Evolutionary conservation across 2,329 filamentous ascomycete species (phyloP).

Genomic region (Botrytis paeoniae): DNA sequence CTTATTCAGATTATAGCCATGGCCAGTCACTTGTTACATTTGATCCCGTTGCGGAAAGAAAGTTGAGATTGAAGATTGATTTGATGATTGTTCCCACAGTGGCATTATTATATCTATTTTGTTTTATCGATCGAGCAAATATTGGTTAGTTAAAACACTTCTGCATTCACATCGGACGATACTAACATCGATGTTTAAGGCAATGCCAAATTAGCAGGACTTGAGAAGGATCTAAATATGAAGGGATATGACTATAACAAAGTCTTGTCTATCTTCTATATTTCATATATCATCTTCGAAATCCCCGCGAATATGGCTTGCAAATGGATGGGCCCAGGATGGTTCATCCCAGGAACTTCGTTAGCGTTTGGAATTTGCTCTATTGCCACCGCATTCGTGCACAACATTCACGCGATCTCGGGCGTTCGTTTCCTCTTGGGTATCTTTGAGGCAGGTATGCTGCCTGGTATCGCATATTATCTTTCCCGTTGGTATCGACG

Average conservation of each 20-base stretch:
- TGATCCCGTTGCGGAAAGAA: conserved; percentile 55
- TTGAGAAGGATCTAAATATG: conserved; percentile 60
- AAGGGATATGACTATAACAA: conserved; percentile 65
- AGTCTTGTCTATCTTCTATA: conserved; percentile 66
- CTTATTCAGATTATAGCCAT: conserved; percentile 40
- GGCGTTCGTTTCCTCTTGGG: conserved; percentile 65
- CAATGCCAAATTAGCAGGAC: conserved; percentile 65
- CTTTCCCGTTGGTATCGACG: conserved; percentile 69
- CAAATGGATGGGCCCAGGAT: conserved; percentile 69
- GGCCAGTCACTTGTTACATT: conserved; percentile 39
- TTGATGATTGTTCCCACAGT: conserved; percentile 64
- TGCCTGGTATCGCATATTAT: conserved; percentile 71
- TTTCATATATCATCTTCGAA: conserved; percentile 71
- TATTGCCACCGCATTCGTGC: conserved; percentile 63
- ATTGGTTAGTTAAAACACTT: conserved; percentile 50
- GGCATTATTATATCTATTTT: conserved; percentile 65
- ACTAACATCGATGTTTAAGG: conserved; percentile 42
- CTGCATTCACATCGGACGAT: neutral
- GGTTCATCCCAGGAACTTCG: conserved; percentile 63
- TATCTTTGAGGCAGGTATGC: conserved; percentile 63
- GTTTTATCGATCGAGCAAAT: conserved; percentile 73
- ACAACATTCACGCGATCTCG: conserved; percentile 45
- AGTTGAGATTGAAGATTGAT: conserved; percentile 62
- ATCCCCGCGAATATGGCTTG: conserved; percentile 65
- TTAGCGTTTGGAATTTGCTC: conserved; percentile 63